Base-by-base conservation (phyloP, 1,139 yeast genomes). In the Candida tropicalis region DNA sequence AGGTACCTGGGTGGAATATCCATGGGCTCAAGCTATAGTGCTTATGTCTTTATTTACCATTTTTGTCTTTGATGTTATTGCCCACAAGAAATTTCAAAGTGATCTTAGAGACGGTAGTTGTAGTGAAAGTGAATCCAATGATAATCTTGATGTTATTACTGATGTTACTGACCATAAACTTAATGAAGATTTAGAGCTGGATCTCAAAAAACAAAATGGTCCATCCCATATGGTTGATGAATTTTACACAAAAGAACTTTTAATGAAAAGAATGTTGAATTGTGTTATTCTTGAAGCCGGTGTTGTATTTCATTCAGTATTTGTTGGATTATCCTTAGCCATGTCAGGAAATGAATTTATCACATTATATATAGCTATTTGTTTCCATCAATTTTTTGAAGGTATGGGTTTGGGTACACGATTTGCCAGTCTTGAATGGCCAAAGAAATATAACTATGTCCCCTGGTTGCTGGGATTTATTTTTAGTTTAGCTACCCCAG, bases 351-450 rank as follows among this genome's bases (percentile, higher is more conserved):
- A 65, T 28, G 69, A 66, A 41, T 69, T 69, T 53, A 55, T 52
- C 13, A 56, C 73, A 0, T 55, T 70, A 23, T 68, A 63, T 46
- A 59, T 68, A 31, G 75, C 72, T 8, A 60, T 70, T 22, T 63
- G 65, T 2, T 70, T 70, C 57, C 75, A 70, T 48, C 75, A 70
- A 51, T 55, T 68, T 48, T 69, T 70, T 44, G 75, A 70, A 53
- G 75, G 75, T 11, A 55, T 70, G 42, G 75, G 74, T 0, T 58
- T 70, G 41, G 75, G 75, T 3, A 57, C 73, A 1, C 50, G 75
- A 35, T 63, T 69, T 43, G 73, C 74, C 10, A 53, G 63, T 12
- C 62, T 69, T 4, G 54, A 52, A 23, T 70, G 75, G 75, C 72
- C 73, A 0, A 44, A 50, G 17, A 46, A 52, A 23, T 62, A 59